phyloP scores from a whole-genome alignment of 441 rosid genomes.

The Pelargonium myrrhifolium region DNA sequence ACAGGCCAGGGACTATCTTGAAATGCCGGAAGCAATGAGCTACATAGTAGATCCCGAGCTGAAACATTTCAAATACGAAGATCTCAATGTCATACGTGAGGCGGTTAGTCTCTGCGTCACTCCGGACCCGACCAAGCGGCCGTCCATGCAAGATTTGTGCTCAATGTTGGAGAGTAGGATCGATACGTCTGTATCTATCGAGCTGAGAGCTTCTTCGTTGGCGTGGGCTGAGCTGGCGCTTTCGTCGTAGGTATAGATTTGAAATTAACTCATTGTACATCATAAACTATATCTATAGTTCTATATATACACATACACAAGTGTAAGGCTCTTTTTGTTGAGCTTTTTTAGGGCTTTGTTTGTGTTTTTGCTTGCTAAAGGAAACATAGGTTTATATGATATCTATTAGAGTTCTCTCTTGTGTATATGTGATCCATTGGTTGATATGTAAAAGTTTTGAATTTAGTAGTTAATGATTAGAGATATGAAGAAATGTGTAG shows the following conservation, averaged over 20 bases:
- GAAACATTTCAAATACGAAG: constrained; percentile 71
- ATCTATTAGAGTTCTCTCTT: neutral
- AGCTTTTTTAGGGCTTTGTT: constrained; percentile 14
- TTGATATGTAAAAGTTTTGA: no score
- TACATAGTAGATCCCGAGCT: constrained; percentile 82
- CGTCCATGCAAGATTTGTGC: constrained; percentile 59
- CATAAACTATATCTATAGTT: constrained; percentile 7
- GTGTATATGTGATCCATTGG: constrained; percentile 25
- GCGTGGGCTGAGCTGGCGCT: constrained; percentile 98
- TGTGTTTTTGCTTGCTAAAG: constrained; percentile 27
- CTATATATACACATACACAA: constrained; percentile 10
- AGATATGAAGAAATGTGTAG: no score
- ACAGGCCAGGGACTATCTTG: constrained; percentile 88
- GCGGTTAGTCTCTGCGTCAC: constrained; percentile 58
- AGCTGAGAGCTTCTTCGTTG: constrained; percentile 75
- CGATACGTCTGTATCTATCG: constrained; percentile 64
- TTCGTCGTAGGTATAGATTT: constrained; percentile 41
- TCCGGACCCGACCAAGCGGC: constrained; percentile 47
- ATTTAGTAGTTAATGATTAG: no score
- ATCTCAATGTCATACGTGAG: constrained; percentile 71
- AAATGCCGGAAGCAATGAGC: constrained; percentile 67
- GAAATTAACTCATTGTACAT: constrained; percentile 44
- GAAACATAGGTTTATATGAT: constrained; percentile 20
- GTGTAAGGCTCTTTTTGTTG: constrained; percentile 17
- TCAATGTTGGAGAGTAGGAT: constrained; percentile 59